Base-by-base conservation (phyloP, 2,329 filamentous ascomycete species). In the Aaosphaeria arxii region DNA sequence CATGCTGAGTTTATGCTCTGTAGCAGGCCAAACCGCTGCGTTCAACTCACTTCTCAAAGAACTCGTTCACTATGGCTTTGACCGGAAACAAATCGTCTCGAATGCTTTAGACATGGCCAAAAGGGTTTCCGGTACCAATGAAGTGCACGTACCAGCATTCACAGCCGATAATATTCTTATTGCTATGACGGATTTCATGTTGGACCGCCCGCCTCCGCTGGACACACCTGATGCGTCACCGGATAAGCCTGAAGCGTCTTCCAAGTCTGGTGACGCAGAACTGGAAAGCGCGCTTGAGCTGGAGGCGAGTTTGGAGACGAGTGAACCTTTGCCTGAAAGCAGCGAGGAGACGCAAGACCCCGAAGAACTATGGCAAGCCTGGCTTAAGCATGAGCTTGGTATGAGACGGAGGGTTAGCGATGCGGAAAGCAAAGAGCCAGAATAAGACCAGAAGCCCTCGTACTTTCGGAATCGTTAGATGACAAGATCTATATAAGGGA, bases 151-250 rank as follows among this genome's bases (percentile, higher is more conserved):
- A 0, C 65, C 63, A 9, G 57, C 65, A 33, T 64, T 55, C 58
- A 56, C 61, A 5, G 65, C 65, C 17, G 65, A 68, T 40, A 67
- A 68, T 43, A 44, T 68, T 31, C 54, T 68, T 40, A 66, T 68
- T 41, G 64, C 64, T 0, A 56, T 63, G 1, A 62, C 61, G 6
- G 56, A 51, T 17, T 65, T 62, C 17, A 46, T 63, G 43, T 40
- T 40, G 7, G 39, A 40, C 2, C 11, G 7, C 17, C 9, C 39
- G 39, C 9, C 39, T 40, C 11, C 24, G 7, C 17, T 4, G n/a
- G 33, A 36, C 33, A 36, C 33, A 36, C 9, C 33, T n/a, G 33
- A 4, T 9, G 9, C 33, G 33, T 36, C 7, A 9, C 2, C 33
- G 7, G 33, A 36, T 9, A 9, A 9, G n/a, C 7, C 33, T 36